A percentile compares a stretch with the other conserved stretches of the same genome.
These are phyloP conservation scores for Musa troglodytarum DNA, from an alignment of 176 grass and related monocot genomes.

Conservation along the genomic window DNA sequence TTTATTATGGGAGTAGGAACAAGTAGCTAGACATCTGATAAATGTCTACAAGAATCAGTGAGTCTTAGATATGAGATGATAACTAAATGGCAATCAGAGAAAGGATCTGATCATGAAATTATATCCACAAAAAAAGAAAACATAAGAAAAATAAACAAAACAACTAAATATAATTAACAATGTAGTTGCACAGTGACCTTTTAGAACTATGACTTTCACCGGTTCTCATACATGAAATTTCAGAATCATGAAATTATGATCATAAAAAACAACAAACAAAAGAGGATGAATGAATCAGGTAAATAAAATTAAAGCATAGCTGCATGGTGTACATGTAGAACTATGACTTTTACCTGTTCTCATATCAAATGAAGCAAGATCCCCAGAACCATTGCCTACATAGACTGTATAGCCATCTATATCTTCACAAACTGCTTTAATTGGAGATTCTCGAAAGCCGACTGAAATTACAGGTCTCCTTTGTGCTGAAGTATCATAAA, in stretches of 20 bases:
- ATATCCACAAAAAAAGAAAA: background rate
- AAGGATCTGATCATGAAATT: background rate
- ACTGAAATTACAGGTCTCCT: constrained; percentile 71
- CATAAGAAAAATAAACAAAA: background rate
- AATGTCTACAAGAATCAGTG: too few species aligned
- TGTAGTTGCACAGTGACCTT: background rate
- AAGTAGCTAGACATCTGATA: too few species aligned
- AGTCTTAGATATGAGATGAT: too few species aligned
- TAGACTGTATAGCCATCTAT: constrained; percentile 74
- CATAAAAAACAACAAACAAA: background rate
- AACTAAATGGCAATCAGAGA: too few species aligned
- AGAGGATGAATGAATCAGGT: background rate
- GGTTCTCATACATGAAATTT: too few species aligned
- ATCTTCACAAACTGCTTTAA: constrained; percentile 75
- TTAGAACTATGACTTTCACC: too few species aligned
- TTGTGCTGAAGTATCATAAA: constrained; percentile 81
- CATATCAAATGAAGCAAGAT: constrained; percentile 89
- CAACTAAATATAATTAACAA: background rate
- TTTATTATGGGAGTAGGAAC: too few species aligned
- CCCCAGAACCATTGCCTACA: constrained; percentile 74
- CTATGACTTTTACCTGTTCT: constrained; percentile 51
- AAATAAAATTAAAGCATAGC: background rate
- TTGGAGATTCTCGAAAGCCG: constrained; percentile 74
- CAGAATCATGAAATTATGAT: background rate
- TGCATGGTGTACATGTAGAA: background rate